Evolutionary conservation across 192 early-diverging fungal species (phyloP), one percentile per base, ranked within the genome.

Genomic region (Coemansia javaensis): DNA sequence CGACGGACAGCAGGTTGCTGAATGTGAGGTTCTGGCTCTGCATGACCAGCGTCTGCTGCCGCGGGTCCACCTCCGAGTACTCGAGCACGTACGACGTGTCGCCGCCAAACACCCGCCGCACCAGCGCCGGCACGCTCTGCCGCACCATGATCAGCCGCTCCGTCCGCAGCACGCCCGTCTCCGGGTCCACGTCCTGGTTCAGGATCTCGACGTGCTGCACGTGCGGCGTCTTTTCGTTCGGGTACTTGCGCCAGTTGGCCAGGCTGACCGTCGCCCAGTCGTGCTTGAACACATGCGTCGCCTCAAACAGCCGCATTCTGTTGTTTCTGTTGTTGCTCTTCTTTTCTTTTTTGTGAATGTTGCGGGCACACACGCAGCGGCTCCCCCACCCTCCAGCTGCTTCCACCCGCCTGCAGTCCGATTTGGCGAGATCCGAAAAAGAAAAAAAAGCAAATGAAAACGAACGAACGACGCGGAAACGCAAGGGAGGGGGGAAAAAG

Each of bases 231-330:
- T 88, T 72, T 17, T 89, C 87, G 73, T 99, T 99, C 0, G 97
- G 97, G 78, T 99, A 99, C 70, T 99, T 99, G 71, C 84, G 82
- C 87, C 87, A 99, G 68, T 94, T 87, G 31, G 91, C 96, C 15
- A 83, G 72, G 23, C 84, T 85, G 33, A 91, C 87, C 11, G 81
- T 83, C 5, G 74, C 77, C 89, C 93, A 97, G 44, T 85, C 70
- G 70, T 94, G 85, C 58, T 81, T 66, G 70, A 88, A 91, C 22
- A 77, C 73, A 57, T 93, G 86, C 40, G 84, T 67, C 17, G 82
- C 77, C 67, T 91, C 79, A 44, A 93, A 93, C 30, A 97, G 76
- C 63, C 90, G 90, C 94, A 93, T 92, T 27, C 25, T 27, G n/a
- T n/a, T n/a, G n/a, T n/a, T n/a, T n/a, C n/a, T n/a, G n/a, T n/a